Base-by-base conservation (phyloP, 441 rosid genomes). In the Dalechampia spathulata region DNA sequence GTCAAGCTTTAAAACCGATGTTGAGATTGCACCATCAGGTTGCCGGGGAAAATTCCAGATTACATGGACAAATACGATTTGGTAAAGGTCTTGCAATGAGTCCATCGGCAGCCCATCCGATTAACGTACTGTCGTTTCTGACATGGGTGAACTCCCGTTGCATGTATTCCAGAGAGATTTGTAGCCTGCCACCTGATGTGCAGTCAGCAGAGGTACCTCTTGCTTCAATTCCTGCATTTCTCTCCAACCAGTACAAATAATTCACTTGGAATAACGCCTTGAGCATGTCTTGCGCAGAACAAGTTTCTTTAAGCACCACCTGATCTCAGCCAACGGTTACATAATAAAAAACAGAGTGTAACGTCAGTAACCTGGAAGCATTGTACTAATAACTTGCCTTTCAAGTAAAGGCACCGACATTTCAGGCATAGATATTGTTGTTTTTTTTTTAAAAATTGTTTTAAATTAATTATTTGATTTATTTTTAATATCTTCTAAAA, bases 231-330 rank as follows among this genome's bases (percentile, higher is more conserved):
- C 99, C 99, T 3, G 99, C 97, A 51, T 89, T 85, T 66, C 74
- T 83, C 75, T 89, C 99, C 67, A 92, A 62, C 99, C 99, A 92
- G 75, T 83, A 86, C 59, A 92, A 81, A 39, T 88, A 89, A 61
- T 77, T 88, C 36, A 82, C 97, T 66, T 92, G 97, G 75, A 92
- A 89, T 69, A 86, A 42, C 22, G 97, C 87, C 78, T 85, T 89
- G 37, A 92, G 94, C 99, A 89, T 85, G 79, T 83, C 97, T 74
- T 83, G 88, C 34, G 79, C 88, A 8, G 80, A 76, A 45, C 79
- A 60, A 60, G 73, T 82, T 74, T 89, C 92, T 71, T 89, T 86
- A 53, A 92, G 92, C 75, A 82, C 83, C 30, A 92, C 96, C 98
- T 91, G 85, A 61, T 52, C 23, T 39, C 63, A 13, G 37, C 28